Conservation (phyloP, 2,329 filamentous ascomycete genomes). For the Fusarium lateritium region DNA sequence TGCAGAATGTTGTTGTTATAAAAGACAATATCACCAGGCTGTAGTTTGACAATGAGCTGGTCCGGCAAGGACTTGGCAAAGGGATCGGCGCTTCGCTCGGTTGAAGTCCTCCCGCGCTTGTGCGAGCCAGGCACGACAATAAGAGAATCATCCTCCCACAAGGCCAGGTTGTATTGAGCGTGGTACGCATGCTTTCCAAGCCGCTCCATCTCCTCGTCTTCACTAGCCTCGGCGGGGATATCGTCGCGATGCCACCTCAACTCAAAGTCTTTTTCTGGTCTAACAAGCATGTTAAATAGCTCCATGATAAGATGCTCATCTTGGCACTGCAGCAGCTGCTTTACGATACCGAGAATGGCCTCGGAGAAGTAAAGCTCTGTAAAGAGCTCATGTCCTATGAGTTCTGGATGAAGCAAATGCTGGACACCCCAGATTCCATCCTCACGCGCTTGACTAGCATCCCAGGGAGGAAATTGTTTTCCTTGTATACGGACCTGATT, state of each 20-base stretch:
- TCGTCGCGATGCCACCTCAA: slow-evolving; percentile 91
- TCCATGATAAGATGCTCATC: slow-evolving; percentile 85
- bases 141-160: slow-evolving; percentile 81
- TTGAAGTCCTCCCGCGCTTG: slow-evolving; percentile 75
- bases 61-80: slow-evolving; percentile 73
- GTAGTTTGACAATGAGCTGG: slow-evolving; percentile 76
- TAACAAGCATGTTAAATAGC: slow-evolving; percentile 87
- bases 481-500: slow-evolving; percentile 78
- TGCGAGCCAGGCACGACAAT: slow-evolving; percentile 86
- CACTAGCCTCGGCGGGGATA: slow-evolving; percentile 74
- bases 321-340: slow-evolving; percentile 70
- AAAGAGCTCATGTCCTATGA: slow-evolving; percentile 75
- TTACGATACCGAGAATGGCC: slow-evolving; percentile 73
- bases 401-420: slow-evolving; percentile 82
- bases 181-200: slow-evolving; percentile 76
- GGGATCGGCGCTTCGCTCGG: slow-evolving; percentile 77
- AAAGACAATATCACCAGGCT: slow-evolving; percentile 85
- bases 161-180: slow-evolving; percentile 89
- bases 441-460: slow-evolving; percentile 65
- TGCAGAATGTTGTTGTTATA: slow-evolving; percentile 94
- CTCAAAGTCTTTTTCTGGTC: slow-evolving; percentile 79
- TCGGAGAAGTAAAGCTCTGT: slow-evolving; percentile 80
- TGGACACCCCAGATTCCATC: slow-evolving; percentile 91
- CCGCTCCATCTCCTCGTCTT: slow-evolving; percentile 76
- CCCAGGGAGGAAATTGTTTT: slow-evolving; percentile 94